Evolutionary conservation across 2,329 filamentous ascomycete species (phyloP), one percentile per base, ranked within the genome.

Genomic region (Ceratocystis destructans): DNA sequence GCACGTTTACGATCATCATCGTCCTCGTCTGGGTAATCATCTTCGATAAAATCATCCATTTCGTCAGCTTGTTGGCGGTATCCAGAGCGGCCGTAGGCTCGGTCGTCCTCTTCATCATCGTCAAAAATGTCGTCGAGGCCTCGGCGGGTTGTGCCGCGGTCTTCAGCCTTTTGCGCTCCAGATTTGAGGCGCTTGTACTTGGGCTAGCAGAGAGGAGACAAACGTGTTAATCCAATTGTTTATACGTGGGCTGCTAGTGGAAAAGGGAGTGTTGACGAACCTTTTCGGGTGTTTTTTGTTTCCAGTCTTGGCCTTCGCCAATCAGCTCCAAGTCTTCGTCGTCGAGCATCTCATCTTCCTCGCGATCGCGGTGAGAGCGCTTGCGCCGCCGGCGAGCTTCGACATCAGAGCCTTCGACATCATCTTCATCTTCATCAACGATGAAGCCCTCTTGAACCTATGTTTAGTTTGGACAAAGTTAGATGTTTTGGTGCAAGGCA

Each of bases 171-270:
- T 68, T 88, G 83, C 70, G 93, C 90, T 65, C 94, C 93, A 70
- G 90, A 89, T 80, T 97, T 99, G 66, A 99, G 84, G 50, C 94
- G 89, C 77, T 99, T 99, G 80, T 95, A 96, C 74, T 96, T 95
- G 71, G 87, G 87, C 87, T 96, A 69, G 44, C 12, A 62, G 31
- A 33, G 48, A 62, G 31, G 41, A 25, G 55, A 28, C 3, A 17
- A 10, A 22, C 4, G n/a, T 25, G 33, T n/a, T 57, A 44, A 53
- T 45, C 2, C 3, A 4, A 37, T 48, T n/a, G 25, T 57, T 48
- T 12, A 28, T n/a, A 63, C 57, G 25, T 45, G 5, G n/a, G 22
- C 3, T 8, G 10, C n/a, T 12, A 31, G 41, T 6, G 28, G 22
- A 10, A 55, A 50, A 44, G 50, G 55, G 53, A 31, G 50, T 64